Conservation (phyloP, 1,139 yeast species). For the Diutina mesorugosa region DNA sequence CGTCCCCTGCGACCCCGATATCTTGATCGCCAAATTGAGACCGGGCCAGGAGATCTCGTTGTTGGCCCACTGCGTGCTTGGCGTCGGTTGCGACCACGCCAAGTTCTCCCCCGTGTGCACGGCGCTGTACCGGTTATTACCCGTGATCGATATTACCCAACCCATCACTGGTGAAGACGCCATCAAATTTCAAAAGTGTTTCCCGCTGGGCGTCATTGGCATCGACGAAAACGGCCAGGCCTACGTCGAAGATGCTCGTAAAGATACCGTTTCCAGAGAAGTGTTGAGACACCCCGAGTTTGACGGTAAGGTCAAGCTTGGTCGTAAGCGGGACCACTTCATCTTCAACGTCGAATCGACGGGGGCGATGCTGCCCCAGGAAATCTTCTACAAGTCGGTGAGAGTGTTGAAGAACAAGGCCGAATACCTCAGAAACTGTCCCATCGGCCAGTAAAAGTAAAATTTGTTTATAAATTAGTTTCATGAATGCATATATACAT, state of each 20-base stretch:
- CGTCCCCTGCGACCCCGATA: slow-evolving; percentile 75
- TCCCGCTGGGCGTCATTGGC: slow-evolving; percentile 87
- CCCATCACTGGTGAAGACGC: slow-evolving; percentile 77
- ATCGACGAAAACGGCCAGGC: slow-evolving; percentile 63
- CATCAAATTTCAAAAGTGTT: slow-evolving; percentile 69
- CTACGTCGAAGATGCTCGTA: slow-evolving; percentile 73
- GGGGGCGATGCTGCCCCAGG: slow-evolving; percentile 96
- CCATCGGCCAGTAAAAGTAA: slow-evolving; percentile 40
- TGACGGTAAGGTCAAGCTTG: slow-evolving; percentile 76
- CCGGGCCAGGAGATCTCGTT: slow-evolving; percentile 95
- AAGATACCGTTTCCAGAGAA: slow-evolving; percentile 93
- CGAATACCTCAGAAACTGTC: slow-evolving; percentile 65
- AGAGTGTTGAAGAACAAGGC: slow-evolving; percentile 80
- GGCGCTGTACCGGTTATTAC: slow-evolving; percentile 91
- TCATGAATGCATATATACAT: background rate
- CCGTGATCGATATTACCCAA: slow-evolving; percentile 66
- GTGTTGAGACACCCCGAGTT: slow-evolving; percentile 90
- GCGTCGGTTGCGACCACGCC: slow-evolving; percentile 92
- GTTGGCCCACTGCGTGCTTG: slow-evolving; percentile 82
- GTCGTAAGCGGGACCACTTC: slow-evolving; percentile 85
- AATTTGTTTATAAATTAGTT: background rate
- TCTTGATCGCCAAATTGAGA: slow-evolving; percentile 79
- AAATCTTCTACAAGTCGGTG: slow-evolving; percentile 82
- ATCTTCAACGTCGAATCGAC: slow-evolving; percentile 89
- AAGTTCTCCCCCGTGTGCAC: slow-evolving; percentile 95